phyloP scores from a whole-genome alignment of 306 rosid species.

The Vigna unguiculata region DNA sequence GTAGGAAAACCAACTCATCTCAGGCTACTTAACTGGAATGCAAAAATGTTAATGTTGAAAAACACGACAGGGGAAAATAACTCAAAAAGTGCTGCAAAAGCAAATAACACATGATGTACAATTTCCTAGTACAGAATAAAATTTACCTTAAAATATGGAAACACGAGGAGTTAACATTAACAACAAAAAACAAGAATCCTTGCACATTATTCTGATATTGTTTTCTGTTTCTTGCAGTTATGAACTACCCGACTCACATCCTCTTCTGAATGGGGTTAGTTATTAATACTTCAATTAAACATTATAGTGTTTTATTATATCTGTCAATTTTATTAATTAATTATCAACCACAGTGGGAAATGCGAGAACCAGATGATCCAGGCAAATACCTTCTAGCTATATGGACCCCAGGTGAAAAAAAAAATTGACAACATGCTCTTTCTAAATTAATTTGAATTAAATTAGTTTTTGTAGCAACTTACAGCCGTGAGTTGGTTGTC shows the following conservation, averaged over 20 bases:
- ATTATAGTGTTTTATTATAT: neutral
- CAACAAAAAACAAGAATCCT: neutral
- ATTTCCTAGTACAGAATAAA: neutral
- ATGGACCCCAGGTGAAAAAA: constrained; percentile 87
- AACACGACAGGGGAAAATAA: neutral
- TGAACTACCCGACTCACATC: constrained; percentile 89
- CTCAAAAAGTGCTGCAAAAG: neutral
- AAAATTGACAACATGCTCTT: neutral
- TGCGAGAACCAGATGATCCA: constrained; percentile 91
- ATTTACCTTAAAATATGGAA: neutral
- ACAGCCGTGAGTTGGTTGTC: neutral
- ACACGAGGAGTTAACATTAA: neutral
- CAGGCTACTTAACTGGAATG: constrained; percentile 33
- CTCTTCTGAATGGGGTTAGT: constrained; percentile 80
- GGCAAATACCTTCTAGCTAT: constrained; percentile 85
- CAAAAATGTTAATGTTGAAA: neutral
- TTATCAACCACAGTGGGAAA: constrained; percentile 63
- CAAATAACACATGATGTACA: too few species aligned
- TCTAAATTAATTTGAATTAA: constrained; percentile 13
- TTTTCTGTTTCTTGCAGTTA: constrained; percentile 70
- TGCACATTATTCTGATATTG: constrained; percentile 34
- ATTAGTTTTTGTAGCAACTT: constrained; percentile 11
- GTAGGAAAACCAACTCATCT: constrained; percentile 43
- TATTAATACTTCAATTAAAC: constrained; percentile 14
- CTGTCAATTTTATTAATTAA: constrained; percentile 24